Evolutionary conservation across 257 asterid genomes (phyloP), one percentile per base, ranked within the genome.

Genomic region (Phtheirospermum japonicum): DNA sequence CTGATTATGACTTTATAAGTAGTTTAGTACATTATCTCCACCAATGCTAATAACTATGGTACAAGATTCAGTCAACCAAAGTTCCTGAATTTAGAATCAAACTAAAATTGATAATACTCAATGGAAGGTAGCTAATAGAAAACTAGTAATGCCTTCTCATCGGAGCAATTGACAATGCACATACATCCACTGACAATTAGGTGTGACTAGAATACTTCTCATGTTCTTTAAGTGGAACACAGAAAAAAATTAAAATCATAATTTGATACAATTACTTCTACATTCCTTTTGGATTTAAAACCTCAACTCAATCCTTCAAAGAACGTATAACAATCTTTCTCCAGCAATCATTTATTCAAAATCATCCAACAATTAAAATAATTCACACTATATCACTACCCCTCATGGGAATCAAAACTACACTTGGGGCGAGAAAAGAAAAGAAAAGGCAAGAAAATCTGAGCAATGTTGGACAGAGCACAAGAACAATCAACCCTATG

Each of bases 401-500:
- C 32, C 68, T 16, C 20, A 17, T 6, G 64, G 56, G 0, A 28
- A 45, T 10, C 30, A 49, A 12, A 45, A 32, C 57, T 12, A 75
- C 56, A 48, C 31, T 26, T 12, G 37, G 19, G n/a, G 18, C 10
- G 19, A 45, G 18, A 57, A 60, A n/a, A n/a, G n/a, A n/a, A n/a
- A n/a, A n/a, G n/a, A n/a, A n/a, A n/a, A n/a, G n/a, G n/a, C n/a
- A n/a, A 4, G 28, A 53, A 67, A 52, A 61, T 71, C 66, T 57
- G 71, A 55, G 68, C 33, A 43, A 60, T 40, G 67, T 64, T 66
- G 74, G 68, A 64, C 58, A 36, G 75, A 67, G 54, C 56, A 66
- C 58, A 70, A 48, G 67, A 61, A 71, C 59, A 54, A 61, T 46
- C 52, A 69, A 66, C 75, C 79, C 61, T 32, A 80, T 80, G 71